Base-by-base conservation (phyloP, 2,329 filamentous ascomycete species). In the Ophiostoma ulmi region DNA sequence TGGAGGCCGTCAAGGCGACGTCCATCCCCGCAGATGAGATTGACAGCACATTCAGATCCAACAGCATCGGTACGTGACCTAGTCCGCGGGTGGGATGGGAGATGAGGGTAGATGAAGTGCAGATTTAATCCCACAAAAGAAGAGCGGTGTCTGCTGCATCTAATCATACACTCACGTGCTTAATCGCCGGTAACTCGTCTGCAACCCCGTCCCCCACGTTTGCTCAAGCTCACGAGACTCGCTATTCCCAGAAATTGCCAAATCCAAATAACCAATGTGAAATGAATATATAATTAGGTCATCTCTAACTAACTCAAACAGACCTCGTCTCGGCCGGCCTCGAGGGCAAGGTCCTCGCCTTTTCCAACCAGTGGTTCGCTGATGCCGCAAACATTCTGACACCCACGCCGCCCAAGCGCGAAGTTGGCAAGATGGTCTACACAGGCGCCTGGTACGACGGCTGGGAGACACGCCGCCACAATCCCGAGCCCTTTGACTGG, bases 371-470 rank as follows among this genome's bases (percentile, higher is more conserved):
- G 79, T 90, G 87, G 87, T 91, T 91, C 76, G 88, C 88, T 63
- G 86, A 88, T 74, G 88, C 88, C 31, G 76, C 81, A 71, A 90
- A 90, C 78, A 82, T 91, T 71, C 78, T 90, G 73, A 91, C 85
- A 39, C 86, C 87, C n/a, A 87, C 84, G 35, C 78, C 87, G 39
- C 88, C 88, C 52, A 86, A 90, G 77, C 83, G 84, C 73, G 84
- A 88, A 76, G 84, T 84, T 1, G 88, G 88, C 73, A 89, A 89
- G 79, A 90, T 90, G 85, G 87, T 90, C 71, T 89, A 85, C 76
- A 85, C 88, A 1, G 88, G 88, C 67, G 88, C 88, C 65, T 91
- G 88, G 88, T 91, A 89, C 76, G 88, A 91, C 76, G 88, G 88
- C 69, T 90, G 87, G 87, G 88, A 91, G 79, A 90, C 88, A 14